A percentile compares a stretch with the other conserved stretches of the same genome.
These are phyloP conservation scores for Yarrowia sp. DNA, from an alignment of 805 yeast species.

Conservation along the genomic window DNA sequence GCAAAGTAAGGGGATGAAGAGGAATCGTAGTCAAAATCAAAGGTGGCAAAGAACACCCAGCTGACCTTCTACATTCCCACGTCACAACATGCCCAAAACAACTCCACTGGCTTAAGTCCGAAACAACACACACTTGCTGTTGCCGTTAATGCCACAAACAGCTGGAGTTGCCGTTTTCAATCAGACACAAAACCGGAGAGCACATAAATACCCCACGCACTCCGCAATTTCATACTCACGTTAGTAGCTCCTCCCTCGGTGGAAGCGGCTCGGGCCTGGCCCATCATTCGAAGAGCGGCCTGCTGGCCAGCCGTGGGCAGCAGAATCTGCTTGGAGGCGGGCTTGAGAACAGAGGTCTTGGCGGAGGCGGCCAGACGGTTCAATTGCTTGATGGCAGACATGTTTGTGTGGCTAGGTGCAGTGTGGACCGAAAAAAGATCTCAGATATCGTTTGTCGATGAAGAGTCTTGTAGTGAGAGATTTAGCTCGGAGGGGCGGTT, in stretches of 20 bases:
- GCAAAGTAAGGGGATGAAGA: no score
- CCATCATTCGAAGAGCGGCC: constrained; percentile 48
- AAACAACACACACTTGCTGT: no score
- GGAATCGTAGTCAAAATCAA: no score
- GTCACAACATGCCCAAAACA: no score
- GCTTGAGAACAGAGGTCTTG: constrained; percentile 41
- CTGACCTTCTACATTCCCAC: no score
- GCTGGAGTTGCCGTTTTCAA: neutral
- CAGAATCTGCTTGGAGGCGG: constrained; percentile 40
- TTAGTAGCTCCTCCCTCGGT: constrained; percentile 48
- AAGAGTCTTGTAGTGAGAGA: constrained; percentile 37
- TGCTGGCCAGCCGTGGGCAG: constrained; percentile 45
- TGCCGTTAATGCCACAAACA: no score
- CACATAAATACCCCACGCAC: no score
- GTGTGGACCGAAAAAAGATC: constrained; percentile 21
- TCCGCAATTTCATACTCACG: constrained; percentile 42
- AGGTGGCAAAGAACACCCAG: no score
- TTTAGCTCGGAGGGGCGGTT: constrained; percentile 39
- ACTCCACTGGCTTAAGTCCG: no score
- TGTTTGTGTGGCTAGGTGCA: constrained; percentile 21
- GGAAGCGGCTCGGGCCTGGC: constrained; percentile 45
- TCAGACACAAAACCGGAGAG: no score
- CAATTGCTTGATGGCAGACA: constrained; percentile 41
- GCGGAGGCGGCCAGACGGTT: constrained; percentile 40
- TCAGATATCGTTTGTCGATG: constrained; percentile 32